Evolutionary conservation across 2,329 filamentous ascomycete species (phyloP), one percentile per base, ranked within the genome.

Genomic region (Sporothrix brunneoviolacea): DNA sequence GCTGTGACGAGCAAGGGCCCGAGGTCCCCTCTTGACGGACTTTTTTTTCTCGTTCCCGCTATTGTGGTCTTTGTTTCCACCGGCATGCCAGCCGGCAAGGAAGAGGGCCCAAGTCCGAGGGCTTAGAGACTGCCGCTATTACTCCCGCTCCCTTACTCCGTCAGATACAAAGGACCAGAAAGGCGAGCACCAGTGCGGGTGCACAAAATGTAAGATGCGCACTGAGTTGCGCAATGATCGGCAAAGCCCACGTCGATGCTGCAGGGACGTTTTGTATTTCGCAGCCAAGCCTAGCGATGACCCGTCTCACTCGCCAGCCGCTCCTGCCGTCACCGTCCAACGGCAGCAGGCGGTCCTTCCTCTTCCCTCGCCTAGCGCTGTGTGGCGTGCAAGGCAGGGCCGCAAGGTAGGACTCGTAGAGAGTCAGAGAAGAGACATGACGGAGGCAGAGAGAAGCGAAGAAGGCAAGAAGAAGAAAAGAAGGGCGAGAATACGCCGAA

Each of bases 131-230:
- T n/a, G n/a, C n/a, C n/a, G n/a, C n/a, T n/a, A n/a, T n/a, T n/a
- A n/a, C n/a, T n/a, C n/a, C n/a, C n/a, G n/a, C n/a, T n/a, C n/a
- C n/a, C n/a, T n/a, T 28, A 28, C 24, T 28, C 24, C 24, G 24
- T 28, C n/a, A n/a, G n/a, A 28, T 10, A 28, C 24, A 28, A 19
- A 35, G 16, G 41, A 28, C 13, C 27, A 15, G 32, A 33, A 33
- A 16, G 28, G 22, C 15, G 33, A 6, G 30, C 12, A 22, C 35
- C 18, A 24, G 15, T 16, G 24, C 24, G 22, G 35, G 38, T 32
- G 44, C 30, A 47, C 44, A n/a, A 28, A 32, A 38, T 38, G 44
- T 47, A 18, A 39, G 44, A 47, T 38, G 36, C 27, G 45, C 35
- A 19, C 35, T 10, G 24, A 22, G 18, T 33, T 24, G 45, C 45